phyloP scores from a whole-genome alignment of 163 green algal species.

The Smithsoniella earleae region DNA sequence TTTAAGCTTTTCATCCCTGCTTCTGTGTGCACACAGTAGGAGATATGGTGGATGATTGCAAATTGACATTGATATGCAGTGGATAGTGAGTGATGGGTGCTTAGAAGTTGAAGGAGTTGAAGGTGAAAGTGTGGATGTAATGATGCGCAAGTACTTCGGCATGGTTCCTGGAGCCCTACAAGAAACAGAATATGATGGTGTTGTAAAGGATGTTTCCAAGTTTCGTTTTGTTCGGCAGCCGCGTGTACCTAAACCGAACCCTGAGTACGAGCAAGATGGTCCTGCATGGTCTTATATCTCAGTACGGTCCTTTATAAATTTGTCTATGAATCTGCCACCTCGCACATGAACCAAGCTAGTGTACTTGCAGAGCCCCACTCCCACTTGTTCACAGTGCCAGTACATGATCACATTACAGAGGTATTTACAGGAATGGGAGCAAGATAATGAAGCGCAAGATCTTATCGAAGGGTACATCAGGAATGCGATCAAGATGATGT shows the following conservation, averaged over 20 bases:
- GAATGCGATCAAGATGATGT: conserved; percentile 23
- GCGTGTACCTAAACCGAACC: too few species aligned
- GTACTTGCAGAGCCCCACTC: too few species aligned
- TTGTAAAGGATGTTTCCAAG: not conserved
- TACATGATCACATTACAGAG: too few species aligned
- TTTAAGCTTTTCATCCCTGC: too few species aligned
- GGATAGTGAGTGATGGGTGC: conserved; percentile 1
- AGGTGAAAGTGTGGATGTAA: not conserved
- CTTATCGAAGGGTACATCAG: not conserved
- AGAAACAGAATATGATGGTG: not conserved
- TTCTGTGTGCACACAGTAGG: too few species aligned
- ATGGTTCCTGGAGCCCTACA: not conserved
- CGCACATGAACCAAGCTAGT: too few species aligned
- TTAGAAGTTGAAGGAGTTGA: conserved; percentile 16
- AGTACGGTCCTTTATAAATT: not conserved
- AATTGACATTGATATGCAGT: too few species aligned
- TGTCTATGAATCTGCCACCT: too few species aligned
- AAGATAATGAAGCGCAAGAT: not conserved
- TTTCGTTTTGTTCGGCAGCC: not conserved
- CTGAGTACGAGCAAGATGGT: not conserved
- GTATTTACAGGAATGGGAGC: not conserved
- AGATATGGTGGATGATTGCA: too few species aligned
- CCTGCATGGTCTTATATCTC: not conserved
- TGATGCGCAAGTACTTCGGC: not conserved
- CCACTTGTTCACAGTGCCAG: too few species aligned